Evolutionary conservation across 1,284 basidiomycete genomes (phyloP).

Genomic region (Apiotrichum porosum): DNA sequence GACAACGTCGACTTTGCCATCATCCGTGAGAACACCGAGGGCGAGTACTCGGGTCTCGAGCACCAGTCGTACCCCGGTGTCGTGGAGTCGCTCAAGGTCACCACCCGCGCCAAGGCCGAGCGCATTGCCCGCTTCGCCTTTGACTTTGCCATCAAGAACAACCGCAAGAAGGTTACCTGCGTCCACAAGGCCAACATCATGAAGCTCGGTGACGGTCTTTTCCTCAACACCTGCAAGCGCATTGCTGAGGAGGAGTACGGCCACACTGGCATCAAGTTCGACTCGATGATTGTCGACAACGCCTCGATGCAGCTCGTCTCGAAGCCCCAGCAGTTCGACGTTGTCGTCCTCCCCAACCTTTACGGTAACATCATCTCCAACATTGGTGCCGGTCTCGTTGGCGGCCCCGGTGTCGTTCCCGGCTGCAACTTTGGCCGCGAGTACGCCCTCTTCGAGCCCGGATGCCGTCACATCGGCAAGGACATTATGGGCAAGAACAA

Average conservation of each 20-base stretch:
- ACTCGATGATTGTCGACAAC: slow-evolving; percentile 99
- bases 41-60: slow-evolving; percentile 98
- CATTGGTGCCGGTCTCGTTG: slow-evolving; percentile 96
- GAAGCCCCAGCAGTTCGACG: slow-evolving; percentile 72
- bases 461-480: slow-evolving; percentile 96
- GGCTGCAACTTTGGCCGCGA: slow-evolving; percentile 98
- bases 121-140: slow-evolving; percentile 97
- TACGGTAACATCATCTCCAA: slow-evolving; percentile 98
- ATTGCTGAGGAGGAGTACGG: slow-evolving; percentile 90
- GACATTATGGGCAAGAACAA: slow-evolving; percentile 97
- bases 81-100: slow-evolving; percentile 97
- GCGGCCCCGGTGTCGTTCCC: slow-evolving; percentile 95
- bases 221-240: slow-evolving; percentile 96
- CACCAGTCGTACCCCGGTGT: slow-evolving; percentile 98
- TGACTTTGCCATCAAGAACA: slow-evolving; percentile 98
- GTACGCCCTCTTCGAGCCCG: slow-evolving; percentile 97
- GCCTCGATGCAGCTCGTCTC: slow-evolving; percentile 99
- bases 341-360: slow-evolving; percentile 45
- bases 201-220: slow-evolving; percentile 99
- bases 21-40: slow-evolving; percentile 99
- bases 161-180: slow-evolving; percentile 99
- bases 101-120: slow-evolving; percentile 91
- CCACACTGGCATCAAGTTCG: slow-evolving; percentile 82
- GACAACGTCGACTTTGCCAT: slow-evolving; percentile 96
- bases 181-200: slow-evolving; percentile 99